These are phyloP conservation scores for Monosporozyma siamensis DNA, from an alignment of 805 yeast species.

Conservation along the genomic window DNA sequence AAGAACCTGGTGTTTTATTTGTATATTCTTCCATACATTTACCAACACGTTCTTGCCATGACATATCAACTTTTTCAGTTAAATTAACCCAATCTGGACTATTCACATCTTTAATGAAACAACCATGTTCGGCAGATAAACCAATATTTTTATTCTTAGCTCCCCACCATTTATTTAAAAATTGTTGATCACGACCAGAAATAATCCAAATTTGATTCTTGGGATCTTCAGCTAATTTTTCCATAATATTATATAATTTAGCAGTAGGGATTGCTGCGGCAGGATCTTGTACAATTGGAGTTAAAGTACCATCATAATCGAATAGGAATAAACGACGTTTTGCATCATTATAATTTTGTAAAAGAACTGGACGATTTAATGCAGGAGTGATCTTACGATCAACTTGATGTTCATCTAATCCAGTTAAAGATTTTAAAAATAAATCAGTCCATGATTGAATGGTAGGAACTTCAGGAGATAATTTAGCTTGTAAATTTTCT, in stretches of 20 bases:
- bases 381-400: slow-evolving; percentile 64
- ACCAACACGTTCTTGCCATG: slow-evolving; percentile 84
- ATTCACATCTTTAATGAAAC: slow-evolving; percentile 75
- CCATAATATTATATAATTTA: slow-evolving; percentile 50
- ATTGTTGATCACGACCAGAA: slow-evolving; percentile 88
- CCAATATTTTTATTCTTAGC: slow-evolving; percentile 53
- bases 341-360: slow-evolving; percentile 50
- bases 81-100: slow-evolving; percentile 69
- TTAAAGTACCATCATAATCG: slow-evolving; percentile 95
- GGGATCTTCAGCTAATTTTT: slow-evolving; percentile 60
- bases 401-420: slow-evolving; percentile 32
- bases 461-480: slow-evolving; percentile 62
- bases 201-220: slow-evolving; percentile 88
- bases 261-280: slow-evolving; percentile 96
- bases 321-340: slow-evolving; percentile 70
- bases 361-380: slow-evolving; percentile 59
- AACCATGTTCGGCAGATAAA: slow-evolving; percentile 94
- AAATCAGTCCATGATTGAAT: slow-evolving; percentile 72
- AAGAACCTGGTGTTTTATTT: slow-evolving; percentile 83
- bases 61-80: slow-evolving; percentile 76
- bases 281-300: slow-evolving; percentile 94
- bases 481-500: slow-evolving; percentile 37
- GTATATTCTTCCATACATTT: slow-evolving; percentile 67
- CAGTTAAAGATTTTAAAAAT: slow-evolving; percentile 41
- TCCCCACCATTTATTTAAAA: slow-evolving; percentile 85